Base-by-base conservation (phyloP, 2,329 filamentous ascomycete species). In the Claviceps sp. region DNA sequence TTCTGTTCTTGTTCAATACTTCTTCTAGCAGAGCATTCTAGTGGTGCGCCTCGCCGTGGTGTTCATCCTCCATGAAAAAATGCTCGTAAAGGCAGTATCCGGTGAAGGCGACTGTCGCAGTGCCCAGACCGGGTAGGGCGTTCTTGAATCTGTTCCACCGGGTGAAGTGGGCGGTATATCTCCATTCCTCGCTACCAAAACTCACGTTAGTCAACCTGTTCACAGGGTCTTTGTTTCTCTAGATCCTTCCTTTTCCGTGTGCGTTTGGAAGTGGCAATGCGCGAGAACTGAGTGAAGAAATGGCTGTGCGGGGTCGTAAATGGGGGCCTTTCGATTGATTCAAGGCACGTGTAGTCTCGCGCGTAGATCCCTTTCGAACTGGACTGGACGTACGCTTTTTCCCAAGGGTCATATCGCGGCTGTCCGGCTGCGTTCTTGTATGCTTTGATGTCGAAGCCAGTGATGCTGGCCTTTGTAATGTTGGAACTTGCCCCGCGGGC, bases 31-130 rank as follows among this genome's bases (percentile, higher is more conserved):
- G 30, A 14, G 18, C 18, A 6, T 4, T 37, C 47, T 55, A 52
- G 43, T 60, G 70, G 58, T 83, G 77, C 42, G 65, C 71, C 47
- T 63, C 64, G 55, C 70, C 69, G 58, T 80, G 80, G 60, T 83
- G 79, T 56, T 84, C 78, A 57, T 90, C 85, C 63, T 85, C 78
- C 60, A 95, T 66, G 69, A 96, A 95, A 52, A 94, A 72, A 68
- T 93, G 81, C 74, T 98, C 93, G 70, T 88, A 95, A 55, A 79
- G 81, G 68, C 90, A 88, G 74, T 98, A 98, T 57, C 75, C 84
- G 48, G 85, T 82, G 68, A 98, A 98, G 46, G 91, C 90, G 55
- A 93, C 90, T 5, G 86, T 86, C 37, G 89, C 93, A 61, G 91
- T 95, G 58, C 93, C 93, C 62, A 98, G 77, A 55, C 93, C 93